Base-by-base conservation (phyloP, 2,329 filamentous ascomycete genomes). In the Colletotrichum godetiae region DNA sequence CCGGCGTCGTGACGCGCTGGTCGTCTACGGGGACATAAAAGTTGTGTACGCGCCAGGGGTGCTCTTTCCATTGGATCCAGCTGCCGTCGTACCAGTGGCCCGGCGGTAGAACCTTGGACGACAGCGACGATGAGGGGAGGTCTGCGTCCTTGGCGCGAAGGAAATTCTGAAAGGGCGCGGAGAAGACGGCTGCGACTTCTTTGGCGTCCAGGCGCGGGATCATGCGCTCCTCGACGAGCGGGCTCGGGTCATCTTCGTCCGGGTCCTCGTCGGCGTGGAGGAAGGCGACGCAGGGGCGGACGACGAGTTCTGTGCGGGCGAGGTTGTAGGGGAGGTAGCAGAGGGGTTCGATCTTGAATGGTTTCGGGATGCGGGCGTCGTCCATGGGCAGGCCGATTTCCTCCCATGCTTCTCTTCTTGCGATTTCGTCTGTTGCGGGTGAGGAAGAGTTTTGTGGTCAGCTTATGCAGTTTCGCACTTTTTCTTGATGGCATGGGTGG, bases 171-270 rank as follows among this genome's bases (percentile, higher is more conserved):
- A 98, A 95, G 0, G 94, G 93, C 5, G 94, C 95, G 5, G 94
- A 96, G 84, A 98, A 98, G 42, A 98, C 95, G 57, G 95, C 95
- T 2, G 95, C 95, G 2, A 98, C 96, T 83, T 98, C 96, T 76
- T 94, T 92, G 1, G 95, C 94, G 83, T 98, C 94, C 12, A 98
- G 88, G 52, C 91, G 89, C 0, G 96, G 95, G 73, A 94, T 94
- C 83, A 95, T 89, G 74, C 87, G 89, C 76, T 92, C 91, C 79
- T 93, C 93, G 3, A 90, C 91, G 65, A 88, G 87, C 42, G 75
- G 77, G 22, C 77, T 77, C 35, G 79, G 75, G 8, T 78, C 76
- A 12, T 78, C 77, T 19, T 72, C 60, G 33, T 64, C 52, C 37
- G 75, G 67, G 35, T 84, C 83, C 74, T 88, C 85, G 77, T 90